Percentiles rank a stretch among this genome's conserved stretches.
phyloP scores from a whole-genome alignment of 2,329 filamentous ascomycete genomes.

The Pleochaeta shiraiana region DNA sequence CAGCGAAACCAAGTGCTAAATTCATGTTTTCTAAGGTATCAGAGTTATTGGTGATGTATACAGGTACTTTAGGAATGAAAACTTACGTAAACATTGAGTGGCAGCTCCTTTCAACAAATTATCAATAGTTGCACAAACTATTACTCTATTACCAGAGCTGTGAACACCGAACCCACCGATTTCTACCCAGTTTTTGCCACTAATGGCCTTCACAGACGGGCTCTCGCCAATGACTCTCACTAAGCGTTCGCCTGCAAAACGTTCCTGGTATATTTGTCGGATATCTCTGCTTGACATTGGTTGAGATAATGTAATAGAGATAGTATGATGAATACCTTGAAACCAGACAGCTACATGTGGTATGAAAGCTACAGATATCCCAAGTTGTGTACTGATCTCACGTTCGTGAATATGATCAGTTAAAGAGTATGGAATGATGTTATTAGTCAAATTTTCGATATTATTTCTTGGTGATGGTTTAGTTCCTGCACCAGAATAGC shows the following conservation, averaged over 20 bases:
- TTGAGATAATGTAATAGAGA: slow-evolving; percentile 71
- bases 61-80: background rate
- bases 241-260: slow-evolving; percentile 88
- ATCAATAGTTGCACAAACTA: slow-evolving; percentile 88
- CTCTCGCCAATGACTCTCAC: slow-evolving; percentile 82
- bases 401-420: slow-evolving; percentile 91
- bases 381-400: slow-evolving; percentile 67
- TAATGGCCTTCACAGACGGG: slow-evolving; percentile 67
- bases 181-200: slow-evolving; percentile 70
- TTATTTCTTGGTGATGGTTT: slow-evolving; percentile 94
- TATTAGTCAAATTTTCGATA: slow-evolving; percentile 58
- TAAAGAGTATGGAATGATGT: slow-evolving; percentile 76
- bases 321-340: slow-evolving; percentile 81
- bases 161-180: slow-evolving; percentile 94
- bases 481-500: slow-evolving; percentile 87
- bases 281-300: slow-evolving; percentile 82
- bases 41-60: background rate
- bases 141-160: slow-evolving; percentile 69
- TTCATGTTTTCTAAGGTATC: slow-evolving; percentile 63
- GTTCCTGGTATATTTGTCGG: slow-evolving; percentile 83
- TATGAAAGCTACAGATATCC: slow-evolving; percentile 56
- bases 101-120: slow-evolving; percentile 86
- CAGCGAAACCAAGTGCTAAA: slow-evolving; percentile 65
- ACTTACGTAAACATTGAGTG: slow-evolving; percentile 78
- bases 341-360: slow-evolving; percentile 97